These are phyloP conservation scores for Acanthamoeba lenticulata DNA, from an alignment of 208 protist species.

Conservation along the genomic window DNA sequence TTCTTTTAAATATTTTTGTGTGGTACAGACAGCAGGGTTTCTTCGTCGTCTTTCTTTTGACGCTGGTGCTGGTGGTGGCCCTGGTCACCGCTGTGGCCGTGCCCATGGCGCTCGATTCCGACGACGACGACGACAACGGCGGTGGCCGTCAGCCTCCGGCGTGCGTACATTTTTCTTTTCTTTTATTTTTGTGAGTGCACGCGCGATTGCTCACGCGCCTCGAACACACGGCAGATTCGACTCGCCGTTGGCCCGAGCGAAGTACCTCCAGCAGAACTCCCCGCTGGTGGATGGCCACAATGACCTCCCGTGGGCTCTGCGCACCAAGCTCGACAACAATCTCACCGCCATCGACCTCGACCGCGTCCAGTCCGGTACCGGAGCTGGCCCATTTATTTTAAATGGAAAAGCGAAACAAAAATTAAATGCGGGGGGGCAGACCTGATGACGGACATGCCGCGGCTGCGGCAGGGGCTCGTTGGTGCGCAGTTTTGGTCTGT, in stretches of 20 bases:
- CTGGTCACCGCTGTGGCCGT: not conserved
- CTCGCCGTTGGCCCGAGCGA: conserved; percentile 16
- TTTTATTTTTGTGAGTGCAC: too few relatives aligned
- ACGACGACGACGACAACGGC: not conserved
- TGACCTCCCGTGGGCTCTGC: conserved; percentile 20
- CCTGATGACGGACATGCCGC: conserved; percentile 9
- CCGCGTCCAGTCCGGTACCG: not conserved
- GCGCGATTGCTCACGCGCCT: too few relatives aligned
- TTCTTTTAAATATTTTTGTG: too few relatives aligned
- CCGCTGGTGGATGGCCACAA: conserved; percentile 65
- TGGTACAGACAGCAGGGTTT: not conserved
- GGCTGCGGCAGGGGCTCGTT: not conserved
- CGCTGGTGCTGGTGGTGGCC: not conserved
- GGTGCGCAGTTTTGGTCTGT: conserved; percentile 61
- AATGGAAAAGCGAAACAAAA: too few relatives aligned
- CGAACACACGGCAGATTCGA: too few relatives aligned
- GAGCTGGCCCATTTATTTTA: not conserved
- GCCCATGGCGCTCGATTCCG: not conserved
- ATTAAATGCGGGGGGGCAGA: too few relatives aligned
- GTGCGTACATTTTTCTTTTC: not conserved
- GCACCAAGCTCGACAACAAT: not conserved
- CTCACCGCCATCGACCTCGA: not conserved
- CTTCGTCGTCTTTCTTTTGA: not conserved
- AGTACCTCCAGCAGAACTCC: not conserved
- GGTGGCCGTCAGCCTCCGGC: not conserved